Conservation (phyloP, 2,329 filamentous ascomycete genomes). For the Pseudogymnoascus sp. region DNA sequence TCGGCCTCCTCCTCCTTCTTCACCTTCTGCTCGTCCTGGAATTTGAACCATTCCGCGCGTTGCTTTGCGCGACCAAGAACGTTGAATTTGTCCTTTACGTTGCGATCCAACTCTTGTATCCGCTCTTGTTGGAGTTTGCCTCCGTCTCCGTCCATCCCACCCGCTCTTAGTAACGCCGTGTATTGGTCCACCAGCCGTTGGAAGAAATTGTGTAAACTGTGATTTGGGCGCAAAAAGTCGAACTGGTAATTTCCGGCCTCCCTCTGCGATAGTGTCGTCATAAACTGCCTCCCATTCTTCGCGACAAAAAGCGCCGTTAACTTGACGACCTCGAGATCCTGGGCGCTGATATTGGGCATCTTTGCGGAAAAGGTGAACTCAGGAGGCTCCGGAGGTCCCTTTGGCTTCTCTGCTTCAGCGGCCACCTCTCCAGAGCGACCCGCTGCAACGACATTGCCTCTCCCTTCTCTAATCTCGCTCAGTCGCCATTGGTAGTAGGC, state of each 20-base stretch:
- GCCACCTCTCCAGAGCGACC: constrained; percentile 61
- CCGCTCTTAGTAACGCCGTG: constrained; percentile 64
- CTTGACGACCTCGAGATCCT: constrained; percentile 69
- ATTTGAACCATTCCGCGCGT: constrained; percentile 80
- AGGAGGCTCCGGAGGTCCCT: constrained; percentile 76
- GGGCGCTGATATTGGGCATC: constrained; percentile 94
- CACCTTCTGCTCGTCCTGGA: constrained; percentile 74
- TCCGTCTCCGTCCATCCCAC: constrained; percentile 53
- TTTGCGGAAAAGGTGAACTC: constrained; percentile 90
- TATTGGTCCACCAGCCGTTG: constrained; percentile 90
- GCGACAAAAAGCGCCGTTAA: constrained; percentile 88
- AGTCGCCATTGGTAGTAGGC: constrained; percentile 88
- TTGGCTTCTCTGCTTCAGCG: constrained; percentile 56
- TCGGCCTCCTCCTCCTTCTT: constrained; percentile 85
- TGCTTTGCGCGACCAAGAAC: constrained; percentile 75
- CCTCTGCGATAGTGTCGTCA: constrained; percentile 81
- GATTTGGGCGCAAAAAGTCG: constrained; percentile 89
- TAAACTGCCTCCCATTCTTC: constrained; percentile 84
- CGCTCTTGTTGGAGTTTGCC: constrained; percentile 66
- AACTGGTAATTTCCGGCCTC: constrained; percentile 91
- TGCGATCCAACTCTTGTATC: constrained; percentile 64
- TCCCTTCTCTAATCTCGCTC: constrained; percentile 73
- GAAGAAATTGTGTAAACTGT: constrained; percentile 95
- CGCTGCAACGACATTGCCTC: constrained; percentile 70
- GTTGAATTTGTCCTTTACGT: constrained; percentile 71